phyloP scores from a whole-genome alignment of 1,284 basidiomycete genomes.

The Fomitopsis betulina region DNA sequence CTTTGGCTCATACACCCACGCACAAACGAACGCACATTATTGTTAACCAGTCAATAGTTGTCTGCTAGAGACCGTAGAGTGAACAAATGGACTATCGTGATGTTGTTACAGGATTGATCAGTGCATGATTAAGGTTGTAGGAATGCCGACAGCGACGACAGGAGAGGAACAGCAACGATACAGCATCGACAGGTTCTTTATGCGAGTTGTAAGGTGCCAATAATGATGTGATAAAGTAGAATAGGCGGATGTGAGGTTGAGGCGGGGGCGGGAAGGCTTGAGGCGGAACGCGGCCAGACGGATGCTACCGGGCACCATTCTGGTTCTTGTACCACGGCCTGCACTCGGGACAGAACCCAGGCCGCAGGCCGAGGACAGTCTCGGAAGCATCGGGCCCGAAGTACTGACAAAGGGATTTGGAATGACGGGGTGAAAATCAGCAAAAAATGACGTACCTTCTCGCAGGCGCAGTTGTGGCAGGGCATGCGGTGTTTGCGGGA shows the following conservation, averaged over 20 bases:
- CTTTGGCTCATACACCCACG: background rate
- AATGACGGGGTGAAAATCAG: constrained; percentile 1
- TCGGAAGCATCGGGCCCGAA: constrained; percentile 65
- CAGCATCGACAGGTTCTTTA: constrained; percentile 8
- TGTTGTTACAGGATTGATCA: background rate
- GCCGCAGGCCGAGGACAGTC: constrained; percentile 44
- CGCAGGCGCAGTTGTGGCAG: constrained; percentile 56
- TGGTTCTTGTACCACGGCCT: constrained; percentile 50
- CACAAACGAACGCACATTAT: background rate
- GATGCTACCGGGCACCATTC: constrained; percentile 14
- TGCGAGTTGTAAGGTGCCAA: constrained; percentile 2
- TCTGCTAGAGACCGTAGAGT: background rate
- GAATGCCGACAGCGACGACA: constrained; percentile 6
- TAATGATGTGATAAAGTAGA: constrained; percentile 4
- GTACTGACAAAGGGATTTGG: constrained; percentile 39
- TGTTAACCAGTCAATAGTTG: background rate
- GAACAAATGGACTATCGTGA: background rate
- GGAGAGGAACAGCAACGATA: constrained; percentile 10
- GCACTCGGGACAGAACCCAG: constrained; percentile 59
- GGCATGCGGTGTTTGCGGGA: constrained; percentile 48
- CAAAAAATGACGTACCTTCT: constrained; percentile 30
- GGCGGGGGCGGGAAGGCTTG: background rate
- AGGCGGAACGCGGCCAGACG: background rate
- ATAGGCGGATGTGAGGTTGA: background rate
- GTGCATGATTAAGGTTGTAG: background rate